Evolutionary conservation across 345 rosid species (phyloP), one percentile per base, ranked within the genome.

Genomic region (Physaria fendleri): DNA sequence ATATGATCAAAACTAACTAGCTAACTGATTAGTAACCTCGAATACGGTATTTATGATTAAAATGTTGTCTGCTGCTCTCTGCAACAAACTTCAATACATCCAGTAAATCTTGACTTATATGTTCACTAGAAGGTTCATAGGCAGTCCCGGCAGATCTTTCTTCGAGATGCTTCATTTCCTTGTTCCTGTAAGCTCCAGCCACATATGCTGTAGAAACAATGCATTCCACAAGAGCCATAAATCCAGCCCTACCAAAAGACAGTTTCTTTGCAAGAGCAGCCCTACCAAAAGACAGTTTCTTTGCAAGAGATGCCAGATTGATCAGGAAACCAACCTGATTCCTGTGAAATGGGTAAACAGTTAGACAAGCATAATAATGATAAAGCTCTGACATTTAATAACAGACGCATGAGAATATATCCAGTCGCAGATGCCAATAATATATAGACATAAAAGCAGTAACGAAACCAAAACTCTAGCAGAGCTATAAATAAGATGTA

Each of bases 1-100:
- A 27, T 40, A 51, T 57, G 56, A 51, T 25, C 51, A 58, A 70
- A 58, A 34, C 50, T 48, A 61, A 58, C 56, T 28, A 64, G 55
- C 56, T 47, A 39, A 68, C 53, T 52, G 35, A 76, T 50, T 46
- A 75, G 15, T 17, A 46, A 91, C 98, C 98, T 91, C 74, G 87
- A 72, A 75, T 74, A 43, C 95, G 98, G 77, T 91, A 91, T 53
- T 70, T 82, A 45, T 86, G 96, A 76, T 91, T 91, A 69, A 91
- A 91, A 80, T 91, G 96, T 48, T 81, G 96, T 69, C 84, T 88
- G 88, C 98, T 81, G 88, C 83, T 88, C 73, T 85, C 88, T 45
- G 82, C 77, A 69, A 88, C 79, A 80, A 66, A 88, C 78, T 88
- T 81, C 68, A 91, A 55, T 72, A 74, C 71, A 65, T 84, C 93